phyloP scores from a whole-genome alignment of 2,329 filamentous ascomycete genomes.

The Phyllachora maydis region DNA sequence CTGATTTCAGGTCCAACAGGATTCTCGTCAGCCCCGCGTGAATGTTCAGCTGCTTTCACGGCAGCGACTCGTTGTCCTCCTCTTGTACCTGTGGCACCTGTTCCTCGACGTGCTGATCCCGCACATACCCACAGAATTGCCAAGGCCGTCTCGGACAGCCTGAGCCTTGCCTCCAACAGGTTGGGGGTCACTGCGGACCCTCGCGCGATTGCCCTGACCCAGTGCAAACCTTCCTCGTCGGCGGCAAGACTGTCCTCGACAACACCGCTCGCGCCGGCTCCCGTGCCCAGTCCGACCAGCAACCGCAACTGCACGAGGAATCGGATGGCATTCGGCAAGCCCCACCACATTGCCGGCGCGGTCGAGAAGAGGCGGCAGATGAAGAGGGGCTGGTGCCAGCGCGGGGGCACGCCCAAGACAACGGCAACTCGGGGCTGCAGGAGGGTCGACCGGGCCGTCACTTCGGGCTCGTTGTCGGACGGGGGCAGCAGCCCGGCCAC shows the following conservation, averaged over 20 bases:
- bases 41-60: too few relatives aligned
- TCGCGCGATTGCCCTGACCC: too few relatives aligned
- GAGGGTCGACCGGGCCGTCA: constrained; percentile 16
- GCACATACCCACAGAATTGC: constrained; percentile 52
- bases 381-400: constrained; percentile 56
- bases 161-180: constrained; percentile 21
- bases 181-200: too few relatives aligned
- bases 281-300: constrained; percentile 7
- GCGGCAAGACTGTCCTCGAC: too few relatives aligned
- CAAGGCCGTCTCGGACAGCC: constrained; percentile 47
- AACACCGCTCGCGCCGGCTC: constrained; percentile 3
- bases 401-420: constrained; percentile 49
- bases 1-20: constrained; percentile 25
- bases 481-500: too few relatives aligned
- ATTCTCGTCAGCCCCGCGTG: not conserved
- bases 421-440: constrained; percentile 64
- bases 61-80: too few relatives aligned
- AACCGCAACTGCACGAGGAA: constrained; percentile 34
- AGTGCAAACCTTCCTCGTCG: too few relatives aligned
- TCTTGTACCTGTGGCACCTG: too few relatives aligned
- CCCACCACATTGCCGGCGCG: constrained; percentile 52
- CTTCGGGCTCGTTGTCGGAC: not conserved
- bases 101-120: too few relatives aligned
- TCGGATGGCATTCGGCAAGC: constrained; percentile 44
- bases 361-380: constrained; percentile 53